Evolutionary conservation across 345 rosid species (phyloP).

Genomic region (Physaria fendleri): DNA sequence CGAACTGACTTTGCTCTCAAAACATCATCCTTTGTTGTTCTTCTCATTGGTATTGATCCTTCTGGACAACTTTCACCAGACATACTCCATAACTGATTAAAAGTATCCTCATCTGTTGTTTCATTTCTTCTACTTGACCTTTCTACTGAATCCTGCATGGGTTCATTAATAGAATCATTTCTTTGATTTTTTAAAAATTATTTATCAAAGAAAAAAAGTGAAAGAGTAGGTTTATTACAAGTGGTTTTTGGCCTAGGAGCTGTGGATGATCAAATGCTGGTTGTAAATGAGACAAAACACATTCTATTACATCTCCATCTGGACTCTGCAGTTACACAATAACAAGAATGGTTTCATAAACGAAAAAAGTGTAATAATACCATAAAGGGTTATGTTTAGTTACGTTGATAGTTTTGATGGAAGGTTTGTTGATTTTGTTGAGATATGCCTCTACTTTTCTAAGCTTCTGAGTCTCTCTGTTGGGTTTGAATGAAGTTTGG

Average conservation of each 20-base stretch:
- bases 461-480: constrained; percentile 42
- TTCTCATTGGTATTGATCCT: constrained; percentile 85
- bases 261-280: constrained; percentile 92
- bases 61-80: constrained; percentile 80
- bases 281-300: constrained; percentile 76
- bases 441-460: constrained; percentile 50
- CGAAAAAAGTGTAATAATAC: neutral
- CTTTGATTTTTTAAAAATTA: neutral
- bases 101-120: constrained; percentile 38
- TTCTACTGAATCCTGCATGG: constrained; percentile 56
- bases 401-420: constrained; percentile 82
- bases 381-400: neutral
- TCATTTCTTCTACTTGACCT: constrained; percentile 45
- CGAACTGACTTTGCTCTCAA: constrained; percentile 59
- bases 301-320: constrained; percentile 92
- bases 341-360: neutral
- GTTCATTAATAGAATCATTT: constrained; percentile 6
- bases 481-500: constrained; percentile 45
- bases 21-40: constrained; percentile 62
- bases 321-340: constrained; percentile 57
- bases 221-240: constrained; percentile 36
- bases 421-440: constrained; percentile 74
- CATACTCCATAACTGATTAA: constrained; percentile 63
- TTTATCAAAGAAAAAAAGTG: neutral
- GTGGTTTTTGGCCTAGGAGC: constrained; percentile 65